Evolutionary conservation across 805 yeast species (phyloP).

Genomic region (Pichia gijzeniarum): DNA sequence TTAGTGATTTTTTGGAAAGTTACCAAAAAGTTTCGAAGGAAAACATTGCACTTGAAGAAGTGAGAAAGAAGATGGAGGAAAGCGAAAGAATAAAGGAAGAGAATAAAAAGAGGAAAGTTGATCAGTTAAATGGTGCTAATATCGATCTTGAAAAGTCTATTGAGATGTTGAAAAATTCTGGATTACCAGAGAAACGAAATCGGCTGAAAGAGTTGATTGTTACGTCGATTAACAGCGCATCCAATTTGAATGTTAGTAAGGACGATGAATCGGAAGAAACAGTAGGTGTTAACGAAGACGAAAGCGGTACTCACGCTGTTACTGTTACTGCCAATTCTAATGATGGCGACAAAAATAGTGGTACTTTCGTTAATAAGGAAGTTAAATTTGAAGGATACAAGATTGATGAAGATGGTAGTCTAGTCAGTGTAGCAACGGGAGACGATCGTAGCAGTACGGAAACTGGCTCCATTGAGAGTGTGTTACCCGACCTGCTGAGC

Average conservation of each 20-base stretch:
- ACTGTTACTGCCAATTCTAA: not conserved
- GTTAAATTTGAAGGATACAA: slow-evolving; percentile 17
- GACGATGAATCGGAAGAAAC: not conserved
- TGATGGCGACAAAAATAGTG: no score
- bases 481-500: slow-evolving; percentile 20
- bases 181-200: slow-evolving; percentile 40
- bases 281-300: slow-evolving; percentile 15
- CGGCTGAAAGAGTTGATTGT: slow-evolving; percentile 64
- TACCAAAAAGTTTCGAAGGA: slow-evolving; percentile 76
- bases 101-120: slow-evolving; percentile 37
- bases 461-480: slow-evolving; percentile 1
- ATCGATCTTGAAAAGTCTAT: slow-evolving; percentile 78
- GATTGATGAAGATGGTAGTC: slow-evolving; percentile 11
- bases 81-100: slow-evolving; percentile 30
- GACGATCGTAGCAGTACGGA: not conserved
- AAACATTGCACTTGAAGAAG: slow-evolving; percentile 77
- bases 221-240: slow-evolving; percentile 66
- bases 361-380: no score
- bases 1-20: slow-evolving; percentile 71
- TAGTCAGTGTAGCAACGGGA: not conserved
- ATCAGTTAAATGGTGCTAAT: slow-evolving; percentile 23
- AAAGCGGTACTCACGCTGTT: slow-evolving; percentile 6
- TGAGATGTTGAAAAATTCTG: slow-evolving; percentile 82
- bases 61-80: slow-evolving; percentile 50
- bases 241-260: slow-evolving; percentile 2